Evolutionary conservation across 2,329 filamentous ascomycete genomes (phyloP).

Genomic region (Fusarium coffeatum): DNA sequence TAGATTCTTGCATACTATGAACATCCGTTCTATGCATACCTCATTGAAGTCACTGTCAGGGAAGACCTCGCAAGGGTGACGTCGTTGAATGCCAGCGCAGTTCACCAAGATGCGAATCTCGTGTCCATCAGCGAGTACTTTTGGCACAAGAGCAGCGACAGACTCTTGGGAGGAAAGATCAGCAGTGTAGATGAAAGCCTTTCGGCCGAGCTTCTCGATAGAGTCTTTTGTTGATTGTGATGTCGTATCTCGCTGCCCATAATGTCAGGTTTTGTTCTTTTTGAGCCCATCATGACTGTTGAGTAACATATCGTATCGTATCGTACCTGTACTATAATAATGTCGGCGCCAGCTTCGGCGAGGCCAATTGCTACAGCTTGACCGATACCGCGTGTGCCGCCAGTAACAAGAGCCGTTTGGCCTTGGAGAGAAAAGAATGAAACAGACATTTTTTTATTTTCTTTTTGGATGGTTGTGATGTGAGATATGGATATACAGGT

Average conservation of each 20-base stretch:
- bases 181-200: conserved; percentile 73
- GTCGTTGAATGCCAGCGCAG: conserved; percentile 86
- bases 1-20: not conserved
- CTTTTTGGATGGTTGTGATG: not conserved
- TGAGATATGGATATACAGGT: not conserved
- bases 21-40: conserved; percentile 49
- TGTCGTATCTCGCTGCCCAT: conserved; percentile 55
- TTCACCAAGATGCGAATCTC: conserved; percentile 83
- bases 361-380: conserved; percentile 67
- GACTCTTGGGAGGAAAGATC: conserved; percentile 73
- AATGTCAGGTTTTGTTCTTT: conserved; percentile 7
- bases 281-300: conserved; percentile 13
- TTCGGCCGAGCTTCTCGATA: conserved; percentile 74
- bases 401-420: conserved; percentile 68
- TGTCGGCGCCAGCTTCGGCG: conserved; percentile 68
- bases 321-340: conserved; percentile 65
- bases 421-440: conserved; percentile 65
- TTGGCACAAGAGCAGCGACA: conserved; percentile 70
- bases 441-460: conserved; percentile 49
- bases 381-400: conserved; percentile 68
- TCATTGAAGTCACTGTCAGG: conserved; percentile 82
- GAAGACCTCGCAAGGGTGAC: conserved; percentile 80
- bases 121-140: conserved; percentile 70
- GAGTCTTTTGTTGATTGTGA: conserved; percentile 66
- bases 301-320: no score